Conservation (phyloP, 805 yeast genomes). For the Sugiyamaella chiloensis region DNA sequence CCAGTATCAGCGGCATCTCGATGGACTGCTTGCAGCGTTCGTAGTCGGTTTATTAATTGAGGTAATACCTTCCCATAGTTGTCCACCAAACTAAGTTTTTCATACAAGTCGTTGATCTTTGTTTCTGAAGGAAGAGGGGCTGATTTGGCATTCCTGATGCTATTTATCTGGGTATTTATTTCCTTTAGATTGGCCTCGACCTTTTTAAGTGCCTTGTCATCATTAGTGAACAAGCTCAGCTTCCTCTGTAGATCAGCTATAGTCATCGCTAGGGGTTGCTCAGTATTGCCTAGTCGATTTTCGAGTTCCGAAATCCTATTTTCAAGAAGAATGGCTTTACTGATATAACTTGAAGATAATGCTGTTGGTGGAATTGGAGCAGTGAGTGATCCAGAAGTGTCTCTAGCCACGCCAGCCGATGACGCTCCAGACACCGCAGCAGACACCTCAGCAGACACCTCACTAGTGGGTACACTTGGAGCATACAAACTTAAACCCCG, state of each 20-base stretch:
- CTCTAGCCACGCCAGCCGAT: neutral
- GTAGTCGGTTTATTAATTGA: slow-evolving; percentile 14
- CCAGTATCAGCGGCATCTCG: slow-evolving; percentile 17
- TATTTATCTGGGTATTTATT: neutral
- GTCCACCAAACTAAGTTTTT: slow-evolving; percentile 13
- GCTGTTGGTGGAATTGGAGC: too few relatives aligned
- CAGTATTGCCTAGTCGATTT: slow-evolving; percentile 9
- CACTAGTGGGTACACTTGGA: neutral
- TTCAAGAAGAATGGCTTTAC: slow-evolving; percentile 21
- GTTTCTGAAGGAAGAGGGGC: neutral
- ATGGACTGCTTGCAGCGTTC: slow-evolving; percentile 19
- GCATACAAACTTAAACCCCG: neutral
- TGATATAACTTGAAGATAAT: neutral
- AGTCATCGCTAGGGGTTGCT: slow-evolving; percentile 9
- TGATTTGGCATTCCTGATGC: neutral
- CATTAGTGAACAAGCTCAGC: slow-evolving; percentile 16
- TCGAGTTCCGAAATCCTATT: slow-evolving; percentile 32
- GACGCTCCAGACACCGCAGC: neutral
- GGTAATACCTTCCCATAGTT: slow-evolving; percentile 13
- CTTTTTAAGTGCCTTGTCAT: slow-evolving; percentile 11
- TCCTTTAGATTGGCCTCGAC: slow-evolving; percentile 15
- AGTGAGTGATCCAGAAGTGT: neutral
- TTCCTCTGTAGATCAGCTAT: slow-evolving; percentile 14
- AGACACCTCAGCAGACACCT: too few relatives aligned
- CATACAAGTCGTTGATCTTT: slow-evolving; percentile 17